Evolutionary conservation across 1,284 basidiomycete genomes (phyloP), one percentile per base, ranked within the genome.

Genomic region (Ustilago nuda): DNA sequence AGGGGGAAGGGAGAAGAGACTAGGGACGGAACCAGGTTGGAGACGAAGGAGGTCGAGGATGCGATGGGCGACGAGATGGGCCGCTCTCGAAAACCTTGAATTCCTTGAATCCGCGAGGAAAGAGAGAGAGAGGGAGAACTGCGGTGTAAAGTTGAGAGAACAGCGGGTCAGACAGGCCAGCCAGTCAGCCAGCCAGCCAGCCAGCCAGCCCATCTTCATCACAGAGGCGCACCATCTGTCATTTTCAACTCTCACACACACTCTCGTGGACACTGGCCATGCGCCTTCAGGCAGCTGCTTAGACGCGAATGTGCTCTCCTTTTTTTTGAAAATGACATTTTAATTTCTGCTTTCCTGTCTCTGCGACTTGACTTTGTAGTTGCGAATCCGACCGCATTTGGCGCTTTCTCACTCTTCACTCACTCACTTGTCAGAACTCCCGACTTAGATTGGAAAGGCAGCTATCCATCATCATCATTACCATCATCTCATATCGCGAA

Each of bases 21-120:
- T 68, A 62, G 66, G 66, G 37, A 68, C 60, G 60, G 50, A 37
- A 35, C 39, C 58, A 46, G 55, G 13, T 8, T n/a, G 43, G 43
- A 27, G 56, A 33, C n/a, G 45, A 43, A 39, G 37, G 35, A 39
- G 37, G 32, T 27, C 23, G 23, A 27, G 23, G 23, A 27, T 27
- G 23, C 23, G 23, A 27, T 27, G 23, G 39, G 53, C 33, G 51
- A 53, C 19, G 33, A 8, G 33, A 36, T 53, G 33, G 17, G 56
- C 41, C 43, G 36, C 35, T 35, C 15, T 17, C 33, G 19, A 33
- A 56, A 33, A 32, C 23, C 32, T 48, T 32, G 57, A 37, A 15
- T 46, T 19, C 41, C 55, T 56, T 41, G 15, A 56, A 56, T 43
- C 37, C n/a, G 39, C 48, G 13, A 27, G 27, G 13, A 32, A 27